Evolutionary conservation across 208 protist species (phyloP).

Genomic region (Hexamita inflata): DNA sequence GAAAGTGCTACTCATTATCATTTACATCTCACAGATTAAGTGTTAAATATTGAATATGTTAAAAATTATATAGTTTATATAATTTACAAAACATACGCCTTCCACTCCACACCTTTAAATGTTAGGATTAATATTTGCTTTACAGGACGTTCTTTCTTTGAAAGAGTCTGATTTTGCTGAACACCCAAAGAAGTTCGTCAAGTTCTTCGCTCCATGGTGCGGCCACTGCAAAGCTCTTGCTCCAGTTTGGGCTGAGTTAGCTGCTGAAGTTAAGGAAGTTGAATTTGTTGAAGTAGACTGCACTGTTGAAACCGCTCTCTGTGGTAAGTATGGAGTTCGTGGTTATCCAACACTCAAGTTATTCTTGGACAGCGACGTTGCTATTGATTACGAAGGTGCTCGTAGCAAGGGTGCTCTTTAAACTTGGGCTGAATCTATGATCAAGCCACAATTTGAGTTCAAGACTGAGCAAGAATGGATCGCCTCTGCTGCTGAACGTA

Average conservation of each 20-base stretch:
- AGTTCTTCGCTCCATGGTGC: constrained; percentile 36
- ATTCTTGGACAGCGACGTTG: background rate
- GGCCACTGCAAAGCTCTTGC: constrained; percentile 33
- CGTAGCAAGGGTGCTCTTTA: too few species aligned
- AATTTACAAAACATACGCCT: too few species aligned
- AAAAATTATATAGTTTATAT: too few species aligned
- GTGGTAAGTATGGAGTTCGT: background rate
- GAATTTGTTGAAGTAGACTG: constrained; percentile 32
- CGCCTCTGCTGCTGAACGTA: too few species aligned
- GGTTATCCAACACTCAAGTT: constrained; percentile 27
- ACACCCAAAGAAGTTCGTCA: background rate
- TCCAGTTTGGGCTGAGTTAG: constrained; percentile 13
- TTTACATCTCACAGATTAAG: too few species aligned
- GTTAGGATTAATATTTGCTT: too few species aligned
- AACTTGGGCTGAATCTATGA: too few species aligned
- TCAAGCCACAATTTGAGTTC: too few species aligned
- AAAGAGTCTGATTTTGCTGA: background rate
- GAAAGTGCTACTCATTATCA: too few species aligned
- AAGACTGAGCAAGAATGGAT: too few species aligned
- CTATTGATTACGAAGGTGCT: background rate
- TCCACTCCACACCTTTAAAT: too few species aligned
- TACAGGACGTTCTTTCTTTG: background rate
- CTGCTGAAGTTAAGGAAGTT: background rate
- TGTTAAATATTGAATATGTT: too few species aligned
- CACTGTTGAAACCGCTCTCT: constrained; percentile 11